Evolutionary conservation across 257 asterid species (phyloP), one percentile per base, ranked within the genome.

Genomic region (Solanum dulcamara): DNA sequence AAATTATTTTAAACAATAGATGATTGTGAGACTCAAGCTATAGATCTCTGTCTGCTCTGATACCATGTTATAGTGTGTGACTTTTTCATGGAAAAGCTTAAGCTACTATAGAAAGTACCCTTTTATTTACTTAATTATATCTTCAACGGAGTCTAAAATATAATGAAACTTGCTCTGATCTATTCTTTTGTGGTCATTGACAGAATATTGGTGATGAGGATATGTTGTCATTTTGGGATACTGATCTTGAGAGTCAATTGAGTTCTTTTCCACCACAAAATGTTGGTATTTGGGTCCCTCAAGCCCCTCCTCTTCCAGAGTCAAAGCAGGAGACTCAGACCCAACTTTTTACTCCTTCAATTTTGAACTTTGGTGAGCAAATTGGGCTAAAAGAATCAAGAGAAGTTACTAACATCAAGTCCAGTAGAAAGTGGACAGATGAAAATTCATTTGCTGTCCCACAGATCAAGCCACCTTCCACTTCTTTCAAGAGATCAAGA

Each of bases 221-320:
- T 51, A 42, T 59, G 62, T 81, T 82, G 68, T 88, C 92, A 84
- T 85, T 91, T 10, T 93, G 93, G 93, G 92, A 89, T 32, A 87
- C 60, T 71, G 90, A 89, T 77, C 33, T 88, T 81, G 87, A 68
- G 81, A 86, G 80, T 80, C 81, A 44, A 24, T 74, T 79, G 90
- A 87, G 71, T 48, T 84, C 28, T 26, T 87, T 90, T 42, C 75
- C 91, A 4, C 48, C 87, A 24, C 90, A 90, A 82, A 93, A 87
- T 80, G 51, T 83, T 88, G 96, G 96, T 11, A 26, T 89, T 84
- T 90, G 93, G 93, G 94, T 91, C 84, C 94, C 96, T 50, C 94
- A 89, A 83, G 87, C 83, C 32, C 86, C 88, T 13, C 74, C 75
- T 46, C 84, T 84, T 11, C 22, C 38, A 64, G 50, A 81, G 32